Evolutionary conservation across 164 flowering plant genomes (phyloP).

Genomic region (Euptelea pleiosperma): DNA sequence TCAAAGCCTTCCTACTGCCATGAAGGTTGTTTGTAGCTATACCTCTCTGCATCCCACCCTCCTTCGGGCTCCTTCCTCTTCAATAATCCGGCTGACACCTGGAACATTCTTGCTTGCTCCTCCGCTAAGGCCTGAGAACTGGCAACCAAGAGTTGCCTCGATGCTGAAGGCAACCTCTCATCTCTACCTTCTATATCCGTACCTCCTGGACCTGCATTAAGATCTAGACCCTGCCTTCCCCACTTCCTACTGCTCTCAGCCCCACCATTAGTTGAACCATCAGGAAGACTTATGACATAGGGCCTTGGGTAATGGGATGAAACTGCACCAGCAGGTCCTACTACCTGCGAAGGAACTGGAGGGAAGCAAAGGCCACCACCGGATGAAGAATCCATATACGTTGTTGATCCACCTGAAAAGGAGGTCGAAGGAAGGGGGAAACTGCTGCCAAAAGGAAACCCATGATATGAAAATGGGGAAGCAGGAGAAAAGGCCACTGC

Average conservation of each 20-base stretch:
- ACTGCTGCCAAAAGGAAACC: conserved; percentile 54
- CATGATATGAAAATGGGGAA: conserved; percentile 55
- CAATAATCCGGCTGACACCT: conserved; percentile 39
- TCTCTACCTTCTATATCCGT: conserved; percentile 57
- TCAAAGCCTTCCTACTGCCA: conserved; percentile 42
- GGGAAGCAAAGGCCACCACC: conserved; percentile 51
- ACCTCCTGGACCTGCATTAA: conserved; percentile 77
- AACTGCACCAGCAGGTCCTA: conserved; percentile 34
- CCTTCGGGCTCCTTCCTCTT: conserved; percentile 55
- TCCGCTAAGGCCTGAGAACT: conserved; percentile 50
- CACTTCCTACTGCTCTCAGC: conserved; percentile 56
- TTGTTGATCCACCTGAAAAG: conserved; percentile 48
- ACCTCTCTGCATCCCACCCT: conserved; percentile 52
- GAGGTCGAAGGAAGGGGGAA: conserved; percentile 61
- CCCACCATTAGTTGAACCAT: conserved; percentile 28
- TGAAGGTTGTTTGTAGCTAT: conserved; percentile 47
- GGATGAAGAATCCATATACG: conserved; percentile 55
- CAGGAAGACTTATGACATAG: conserved; percentile 51
- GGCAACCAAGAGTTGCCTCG: conserved; percentile 51
- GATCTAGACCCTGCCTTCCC: conserved; percentile 67
- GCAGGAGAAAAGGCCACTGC: conserved; percentile 51
- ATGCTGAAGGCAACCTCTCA: conserved; percentile 37
- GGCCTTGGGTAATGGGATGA: conserved; percentile 62
- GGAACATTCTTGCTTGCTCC: conserved; percentile 62
- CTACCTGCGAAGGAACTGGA: conserved; percentile 43